phyloP scores from a whole-genome alignment of 345 rosid genomes.

The Rubroshorea leprosula region DNA sequence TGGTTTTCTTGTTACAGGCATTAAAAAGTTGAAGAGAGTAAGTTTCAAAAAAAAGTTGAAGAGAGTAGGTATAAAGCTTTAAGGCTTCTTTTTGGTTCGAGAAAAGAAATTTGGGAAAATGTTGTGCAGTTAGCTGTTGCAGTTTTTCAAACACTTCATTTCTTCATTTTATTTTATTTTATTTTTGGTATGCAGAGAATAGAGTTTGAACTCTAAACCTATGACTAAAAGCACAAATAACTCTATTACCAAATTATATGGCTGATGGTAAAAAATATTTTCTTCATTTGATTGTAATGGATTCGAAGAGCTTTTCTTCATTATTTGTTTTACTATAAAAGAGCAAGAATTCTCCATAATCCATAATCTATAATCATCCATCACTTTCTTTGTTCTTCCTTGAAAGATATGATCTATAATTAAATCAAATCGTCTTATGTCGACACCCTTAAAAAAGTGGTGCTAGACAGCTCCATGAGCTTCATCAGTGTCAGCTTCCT shows the following conservation, averaged over 20 bases:
- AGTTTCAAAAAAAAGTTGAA: slow-evolving; percentile 10
- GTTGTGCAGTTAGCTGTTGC: slow-evolving; percentile 18
- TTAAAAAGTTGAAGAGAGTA: slow-evolving; percentile 8
- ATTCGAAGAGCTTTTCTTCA: slow-evolving; percentile 15
- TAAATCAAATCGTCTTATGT: too few species aligned
- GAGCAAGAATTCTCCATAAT: too few species aligned
- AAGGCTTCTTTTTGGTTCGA: slow-evolving; percentile 17
- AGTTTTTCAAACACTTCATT: neutral
- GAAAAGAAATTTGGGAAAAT: slow-evolving; percentile 12
- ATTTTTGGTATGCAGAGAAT: neutral
- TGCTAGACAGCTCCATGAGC: slow-evolving; percentile 26
- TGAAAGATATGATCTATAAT: too few species aligned
- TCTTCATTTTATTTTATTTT: neutral
- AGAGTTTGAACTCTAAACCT: too few species aligned
- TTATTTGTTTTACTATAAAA: too few species aligned
- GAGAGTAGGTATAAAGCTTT: neutral
- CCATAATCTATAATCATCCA: too few species aligned
- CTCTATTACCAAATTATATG: too few species aligned
- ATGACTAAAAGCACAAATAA: too few species aligned
- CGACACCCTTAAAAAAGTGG: too few species aligned
- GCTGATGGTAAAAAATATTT: too few species aligned
- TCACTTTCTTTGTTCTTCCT: too few species aligned
- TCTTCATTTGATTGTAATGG: slow-evolving; percentile 7
- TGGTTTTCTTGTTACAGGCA: slow-evolving; percentile 1
- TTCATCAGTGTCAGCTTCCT: slow-evolving; percentile 36